Base-by-base conservation (phyloP, 2,329 filamentous ascomycete species). In the Hypoxylon sp. region DNA sequence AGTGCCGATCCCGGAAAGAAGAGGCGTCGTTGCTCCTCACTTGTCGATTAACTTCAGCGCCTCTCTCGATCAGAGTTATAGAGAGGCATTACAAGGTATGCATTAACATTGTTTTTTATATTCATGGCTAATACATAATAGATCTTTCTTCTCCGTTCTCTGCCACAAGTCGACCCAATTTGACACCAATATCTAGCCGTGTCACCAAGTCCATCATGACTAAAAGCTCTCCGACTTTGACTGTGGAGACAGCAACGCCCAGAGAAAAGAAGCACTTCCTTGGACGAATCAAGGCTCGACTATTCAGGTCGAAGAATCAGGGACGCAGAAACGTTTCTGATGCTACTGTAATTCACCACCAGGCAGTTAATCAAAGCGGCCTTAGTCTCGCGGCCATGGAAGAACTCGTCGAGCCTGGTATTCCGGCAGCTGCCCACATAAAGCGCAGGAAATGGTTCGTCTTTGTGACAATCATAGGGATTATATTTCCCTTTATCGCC, bases 401-500 rank as follows among this genome's bases (percentile, higher is more conserved):
- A 23, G 49, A 34, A 19, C 9, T 53, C 9, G 63, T 43, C 25
- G 74, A 72, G 23, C 45, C 70, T 2, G 64, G 62, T 25, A 65
- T 75, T 9, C 73, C 75, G 1, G 69, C 72, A 3, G 65, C 74
- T 9, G 74, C 75, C 3, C 73, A 79, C 13, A 67, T 68, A 14
- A 77, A 76, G 11, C 80, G 81, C 17, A 74, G 71, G 2, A 60
- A 65, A 0, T 80, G 82, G 56, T 86, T 85, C 68, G 70, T 76
- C 7, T 46, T 74, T 11, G 79, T 85, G 66, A 72, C 81, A 48
- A 30, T 75, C 0, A 50, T 84, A 45, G 82, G 81, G 17, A 59
- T 83, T 21, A 55, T 84, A 1, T 79, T 87, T n/a, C 85, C 85
- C 0, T 82, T 87, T 51, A 74, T 84, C 9, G 81, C 83, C 0